Conservation (phyloP, 345 rosid species). For the Noccaea bulbosa region DNA sequence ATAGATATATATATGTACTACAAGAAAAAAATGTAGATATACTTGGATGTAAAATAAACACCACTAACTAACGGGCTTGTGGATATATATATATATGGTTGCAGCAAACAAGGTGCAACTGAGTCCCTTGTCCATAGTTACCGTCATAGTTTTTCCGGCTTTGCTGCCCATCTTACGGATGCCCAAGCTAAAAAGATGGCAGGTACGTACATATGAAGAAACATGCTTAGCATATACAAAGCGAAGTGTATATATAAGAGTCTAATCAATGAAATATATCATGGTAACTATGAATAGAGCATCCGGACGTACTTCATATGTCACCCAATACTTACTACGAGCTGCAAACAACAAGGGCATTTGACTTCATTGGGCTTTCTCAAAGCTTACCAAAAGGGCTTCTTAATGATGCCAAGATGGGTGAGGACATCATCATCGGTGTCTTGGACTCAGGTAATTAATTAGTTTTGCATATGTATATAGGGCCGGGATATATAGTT, state of each 20-base stretch:
- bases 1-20: neutral
- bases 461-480: no score
- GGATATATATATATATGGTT: slow-evolving; percentile 5
- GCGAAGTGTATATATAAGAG: neutral
- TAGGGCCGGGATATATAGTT: neutral
- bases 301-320: slow-evolving; percentile 24
- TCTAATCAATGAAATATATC: neutral
- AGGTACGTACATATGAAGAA: neutral
- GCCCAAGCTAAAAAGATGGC: slow-evolving; percentile 49
- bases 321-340: slow-evolving; percentile 55
- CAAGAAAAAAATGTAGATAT: neutral
- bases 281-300: slow-evolving; percentile 1
- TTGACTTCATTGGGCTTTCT: slow-evolving; percentile 62
- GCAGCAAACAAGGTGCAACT: slow-evolving; percentile 46
- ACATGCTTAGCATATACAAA: neutral
- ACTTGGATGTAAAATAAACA: neutral
- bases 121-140: slow-evolving; percentile 63
- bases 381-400: slow-evolving; percentile 43
- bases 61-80: neutral
- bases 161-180: slow-evolving; percentile 73
- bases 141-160: slow-evolving; percentile 73
- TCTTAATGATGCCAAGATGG: slow-evolving; percentile 54
- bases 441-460: slow-evolving; percentile 61
- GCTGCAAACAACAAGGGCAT: slow-evolving; percentile 67
- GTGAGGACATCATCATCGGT: slow-evolving; percentile 68